Base-by-base conservation (phyloP, 2,329 filamentous ascomycete species). In the Fusarium sp. region DNA sequence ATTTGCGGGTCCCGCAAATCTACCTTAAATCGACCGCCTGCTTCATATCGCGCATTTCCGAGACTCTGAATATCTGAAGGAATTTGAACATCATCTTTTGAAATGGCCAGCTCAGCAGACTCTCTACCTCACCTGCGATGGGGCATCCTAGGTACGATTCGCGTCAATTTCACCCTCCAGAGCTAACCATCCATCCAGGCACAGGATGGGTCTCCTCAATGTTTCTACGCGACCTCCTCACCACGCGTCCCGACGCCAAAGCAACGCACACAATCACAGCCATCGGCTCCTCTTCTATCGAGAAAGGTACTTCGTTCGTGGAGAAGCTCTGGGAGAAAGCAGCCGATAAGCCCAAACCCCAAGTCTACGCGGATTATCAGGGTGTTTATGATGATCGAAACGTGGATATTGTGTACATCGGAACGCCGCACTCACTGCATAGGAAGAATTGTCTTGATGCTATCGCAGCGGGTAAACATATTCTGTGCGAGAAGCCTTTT, bases 401-500 rank as follows among this genome's bases (percentile, higher is more conserved):
- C 15, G 84, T 86, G 28, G 85, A 86, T 65, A 81, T 84, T 24
- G 77, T 86, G 22, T 86, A 87, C 75, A 83, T 87, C 36, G 85
- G 83, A 47, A 85, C 82, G 7, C 85, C 85, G 1, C 84, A 86
- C 67, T 80, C 80, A 31, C 82, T 85, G 59, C 85, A 87, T 75
- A 82, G 82, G 59, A 80, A 82, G 44, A 83, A 84, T 60, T 84
- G 81, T 41, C 80, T 86, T 5, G 82, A 84, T 51, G 84, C 84
- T 17, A 86, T 86, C 48, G 77, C 71, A 2, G 80, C 79, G 2
- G 84, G 84, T 0, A 87, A 87, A 71, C 80, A 86, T 48, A 79
- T 86, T 0, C 78, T 87, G 0, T 86, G 85, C 62, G 85, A 87
- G 70, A 87, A 87, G 73, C 77, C 85, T 0, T 85, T 87, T 60